These are phyloP conservation scores for Gnaphalium uliginosum DNA, from an alignment of 129 eudicot species.

Conservation along the genomic window DNA sequence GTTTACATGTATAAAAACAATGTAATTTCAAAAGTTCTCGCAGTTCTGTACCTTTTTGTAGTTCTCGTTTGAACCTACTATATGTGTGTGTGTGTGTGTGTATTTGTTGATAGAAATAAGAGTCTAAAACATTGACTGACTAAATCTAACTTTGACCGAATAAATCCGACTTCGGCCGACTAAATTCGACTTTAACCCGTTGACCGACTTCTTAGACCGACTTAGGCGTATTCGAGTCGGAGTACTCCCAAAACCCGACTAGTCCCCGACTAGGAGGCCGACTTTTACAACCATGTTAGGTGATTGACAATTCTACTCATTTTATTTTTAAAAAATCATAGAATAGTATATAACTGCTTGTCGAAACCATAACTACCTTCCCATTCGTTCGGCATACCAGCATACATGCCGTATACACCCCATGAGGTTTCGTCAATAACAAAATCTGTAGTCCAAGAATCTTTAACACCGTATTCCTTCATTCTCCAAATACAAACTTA, in stretches of 20 bases:
- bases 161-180: too few species aligned
- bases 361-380: slow-evolving; percentile 21
- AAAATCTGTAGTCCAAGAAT: slow-evolving; percentile 25
- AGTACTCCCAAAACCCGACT: too few species aligned
- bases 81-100: not conserved
- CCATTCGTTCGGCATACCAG: slow-evolving; percentile 22
- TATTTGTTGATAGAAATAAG: not conserved
- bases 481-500: slow-evolving; percentile 19
- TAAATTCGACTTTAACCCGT: too few species aligned
- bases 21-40: too few species aligned
- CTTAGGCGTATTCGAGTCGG: too few species aligned
- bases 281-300: too few species aligned
- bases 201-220: too few species aligned
- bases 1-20: too few species aligned
- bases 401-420: not conserved
- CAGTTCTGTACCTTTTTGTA: too few species aligned
- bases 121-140: not conserved
- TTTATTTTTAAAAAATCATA: slow-evolving; percentile 19
- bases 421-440: slow-evolving; percentile 25
- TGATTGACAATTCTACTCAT: slow-evolving; percentile 18
- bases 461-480: slow-evolving; percentile 24
- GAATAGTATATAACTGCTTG: not conserved
- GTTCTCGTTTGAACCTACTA: too few species aligned
- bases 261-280: too few species aligned
- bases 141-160: too few species aligned